Evolutionary conservation across 2,329 filamentous ascomycete genomes (phyloP), one percentile per base, ranked within the genome.

Genomic region (Fusarium tupiense): DNA sequence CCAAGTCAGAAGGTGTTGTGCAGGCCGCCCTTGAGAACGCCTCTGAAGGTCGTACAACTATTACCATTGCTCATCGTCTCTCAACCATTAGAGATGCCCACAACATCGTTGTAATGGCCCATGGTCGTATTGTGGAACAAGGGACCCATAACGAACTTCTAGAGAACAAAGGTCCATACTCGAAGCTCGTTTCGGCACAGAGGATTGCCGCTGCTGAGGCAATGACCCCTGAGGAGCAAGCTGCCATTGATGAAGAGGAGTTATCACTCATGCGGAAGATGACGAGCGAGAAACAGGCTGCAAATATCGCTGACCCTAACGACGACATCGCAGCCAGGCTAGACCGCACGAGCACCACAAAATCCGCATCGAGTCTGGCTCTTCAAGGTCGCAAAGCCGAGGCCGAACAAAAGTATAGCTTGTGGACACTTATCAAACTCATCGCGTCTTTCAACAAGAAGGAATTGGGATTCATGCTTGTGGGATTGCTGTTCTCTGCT

Each of bases 71-170:
- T 49, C 96, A 99, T 84, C 92, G 96, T 76, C 87, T 99, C 14
- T 98, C 95, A 2, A 99, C 96, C 11, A 98, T 99, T 85, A 95
- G 91, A 82, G 92, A 95, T 72, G 96, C 96, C 0, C 93, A 98
- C 82, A 98, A 98, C 79, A 99, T 99, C 76, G 94, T 98, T 19
- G 96, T 98, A 72, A 96, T 99, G 92, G 89, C 91, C 9, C 84
- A 91, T 69, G 96, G 96, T 19, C 85, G 88, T n/a, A 97, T 99
- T 68, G 88, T 97, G 19, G 96, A 99, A 83, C 95, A 98, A 82
- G 96, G 96, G 59, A 95, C 90, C 0, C 96, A 98, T 81, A 90
- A 96, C 67, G 88, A 93, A 20, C 88, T 99, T 17, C 85, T 98
- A 6, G 90, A 91, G 75, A 87, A 83, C 68, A 85, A 89, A 72